A percentile compares a stretch with the other conserved stretches of the same genome.
phyloP scores from a whole-genome alignment of 2,329 filamentous ascomycete genomes.

The Coniella vitis region DNA sequence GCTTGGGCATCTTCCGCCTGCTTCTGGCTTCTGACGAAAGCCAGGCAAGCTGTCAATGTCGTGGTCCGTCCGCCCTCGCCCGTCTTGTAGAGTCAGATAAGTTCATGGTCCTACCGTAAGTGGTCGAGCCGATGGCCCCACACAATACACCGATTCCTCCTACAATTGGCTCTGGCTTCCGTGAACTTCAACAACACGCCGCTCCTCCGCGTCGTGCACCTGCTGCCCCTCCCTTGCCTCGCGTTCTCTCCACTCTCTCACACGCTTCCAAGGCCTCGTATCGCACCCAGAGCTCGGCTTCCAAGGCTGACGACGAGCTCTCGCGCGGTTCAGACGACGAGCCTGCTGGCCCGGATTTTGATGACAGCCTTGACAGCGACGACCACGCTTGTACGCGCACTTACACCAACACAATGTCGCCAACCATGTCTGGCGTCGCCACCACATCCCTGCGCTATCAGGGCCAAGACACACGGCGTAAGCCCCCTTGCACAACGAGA shows the following conservation, averaged over 20 bases:
- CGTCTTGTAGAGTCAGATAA: neutral
- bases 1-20: too few relatives aligned
- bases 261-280: constrained; percentile 49
- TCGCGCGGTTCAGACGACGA: constrained; percentile 24
- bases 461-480: constrained; percentile 73
- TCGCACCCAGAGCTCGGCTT: constrained; percentile 54
- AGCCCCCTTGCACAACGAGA: neutral
- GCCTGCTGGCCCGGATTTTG: too few relatives aligned
- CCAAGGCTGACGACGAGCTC: constrained; percentile 64
- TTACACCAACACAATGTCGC: neutral
- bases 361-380: constrained; percentile 1
- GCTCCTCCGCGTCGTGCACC: neutral
- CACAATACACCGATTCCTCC: neutral
- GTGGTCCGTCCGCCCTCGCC: neutral
- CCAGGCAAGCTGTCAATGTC: too few relatives aligned
- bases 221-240: constrained; percentile 24
- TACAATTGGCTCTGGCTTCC: neutral
- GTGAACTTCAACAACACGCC: neutral
- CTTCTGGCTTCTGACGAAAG: too few relatives aligned
- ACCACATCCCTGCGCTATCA: constrained; percentile 51
- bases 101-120: too few relatives aligned
- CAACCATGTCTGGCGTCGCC: constrained; percentile 15
- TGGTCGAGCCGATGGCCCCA: neutral
- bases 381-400: neutral
- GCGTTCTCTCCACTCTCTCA: constrained; percentile 44